Percentiles rank a stretch among this genome's conserved stretches.
phyloP scores from a whole-genome alignment of 2,329 filamentous ascomycete species.

The Calonectria pseudoreteaudii region DNA sequence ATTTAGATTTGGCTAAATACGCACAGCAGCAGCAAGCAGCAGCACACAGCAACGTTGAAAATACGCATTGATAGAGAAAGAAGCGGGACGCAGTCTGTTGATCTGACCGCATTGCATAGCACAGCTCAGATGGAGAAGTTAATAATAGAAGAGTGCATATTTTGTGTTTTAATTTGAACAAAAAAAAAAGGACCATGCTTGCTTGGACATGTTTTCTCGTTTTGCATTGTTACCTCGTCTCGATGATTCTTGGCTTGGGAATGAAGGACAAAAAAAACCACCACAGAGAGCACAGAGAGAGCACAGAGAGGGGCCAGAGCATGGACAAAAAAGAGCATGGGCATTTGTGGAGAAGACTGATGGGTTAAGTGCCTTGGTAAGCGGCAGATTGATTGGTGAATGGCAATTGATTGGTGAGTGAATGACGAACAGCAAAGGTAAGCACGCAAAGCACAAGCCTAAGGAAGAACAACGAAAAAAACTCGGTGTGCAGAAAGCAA shows the following conservation, averaged over 20 bases:
- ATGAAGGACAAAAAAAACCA: background rate
- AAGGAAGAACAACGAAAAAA: background rate
- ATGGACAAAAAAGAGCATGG: background rate
- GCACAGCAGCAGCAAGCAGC: background rate
- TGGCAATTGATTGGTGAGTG: too few relatives aligned
- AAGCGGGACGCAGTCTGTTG: background rate
- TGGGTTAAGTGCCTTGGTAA: background rate
- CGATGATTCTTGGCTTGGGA: background rate
- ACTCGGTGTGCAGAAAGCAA: background rate
- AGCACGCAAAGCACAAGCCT: background rate
- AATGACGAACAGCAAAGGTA: background rate
- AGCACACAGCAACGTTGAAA: conserved; percentile 1
- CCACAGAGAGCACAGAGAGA: too few relatives aligned
- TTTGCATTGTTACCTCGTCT: background rate
- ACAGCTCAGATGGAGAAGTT: background rate
- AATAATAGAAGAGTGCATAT: background rate
- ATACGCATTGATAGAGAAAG: conserved; percentile 1
- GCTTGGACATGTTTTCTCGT: background rate
- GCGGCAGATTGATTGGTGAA: background rate
- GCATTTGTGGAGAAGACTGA: background rate
- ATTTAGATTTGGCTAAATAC: background rate
- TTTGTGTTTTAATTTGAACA: background rate
- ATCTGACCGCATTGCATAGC: background rate
- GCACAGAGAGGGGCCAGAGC: background rate
- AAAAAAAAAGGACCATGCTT: background rate